A percentile compares a stretch with the other conserved stretches of the same genome.
Evolutionary conservation across 2,329 filamentous ascomycete species (phyloP).

Genomic region (Hymenoscyphus fructigenus): DNA sequence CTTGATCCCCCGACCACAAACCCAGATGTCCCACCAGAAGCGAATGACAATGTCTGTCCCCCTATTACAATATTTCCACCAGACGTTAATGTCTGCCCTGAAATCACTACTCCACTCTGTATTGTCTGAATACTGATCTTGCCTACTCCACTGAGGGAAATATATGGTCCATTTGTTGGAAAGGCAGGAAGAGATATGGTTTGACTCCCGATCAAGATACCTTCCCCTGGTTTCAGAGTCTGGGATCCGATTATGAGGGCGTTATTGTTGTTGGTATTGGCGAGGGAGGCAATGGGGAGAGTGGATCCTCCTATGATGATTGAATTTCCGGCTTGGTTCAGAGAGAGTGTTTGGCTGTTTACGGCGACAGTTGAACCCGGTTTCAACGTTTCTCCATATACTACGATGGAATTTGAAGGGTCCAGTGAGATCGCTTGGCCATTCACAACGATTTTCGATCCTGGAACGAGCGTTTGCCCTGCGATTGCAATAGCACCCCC

Average conservation of each 20-base stretch:
- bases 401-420: neutral
- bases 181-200: neutral
- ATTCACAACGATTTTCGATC: neutral
- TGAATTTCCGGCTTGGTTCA: neutral
- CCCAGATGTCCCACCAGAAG: neutral
- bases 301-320: neutral
- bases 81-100: neutral
- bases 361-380: neutral
- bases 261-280: neutral
- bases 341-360: neutral
- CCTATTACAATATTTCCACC: neutral
- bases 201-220: neutral
- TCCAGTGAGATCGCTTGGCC: neutral
- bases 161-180: neutral
- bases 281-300: neutral
- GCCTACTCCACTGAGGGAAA: neutral
- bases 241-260: neutral
- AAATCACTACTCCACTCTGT: neutral
- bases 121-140: neutral
- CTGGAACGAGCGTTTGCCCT: neutral
- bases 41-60: neutral
- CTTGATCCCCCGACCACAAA: neutral
- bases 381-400: neutral
- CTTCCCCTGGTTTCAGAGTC: neutral
- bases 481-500: neutral